A percentile compares a stretch with the other conserved stretches of the same genome.
Conservation (phyloP, 352 stramenopile genomes). For the Sclerospora graminicola region DNA sequence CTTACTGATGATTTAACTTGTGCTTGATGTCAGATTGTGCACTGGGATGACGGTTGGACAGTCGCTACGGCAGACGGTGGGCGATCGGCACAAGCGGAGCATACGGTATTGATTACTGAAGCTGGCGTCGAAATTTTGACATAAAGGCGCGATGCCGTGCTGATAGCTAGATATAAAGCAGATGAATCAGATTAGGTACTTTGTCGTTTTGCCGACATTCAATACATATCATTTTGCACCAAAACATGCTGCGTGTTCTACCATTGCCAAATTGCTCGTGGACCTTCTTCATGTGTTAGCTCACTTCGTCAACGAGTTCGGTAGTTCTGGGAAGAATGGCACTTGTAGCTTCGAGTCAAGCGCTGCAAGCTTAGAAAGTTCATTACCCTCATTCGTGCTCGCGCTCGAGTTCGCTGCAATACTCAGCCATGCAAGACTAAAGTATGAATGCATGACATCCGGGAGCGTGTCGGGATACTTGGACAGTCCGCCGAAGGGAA, state of each 20-base stretch:
- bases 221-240: too few species aligned
- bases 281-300: conserved; percentile 1
- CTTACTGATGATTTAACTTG: background rate
- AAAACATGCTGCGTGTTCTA: background rate
- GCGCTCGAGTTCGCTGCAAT: conserved; percentile 39
- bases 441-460: conserved; percentile 90
- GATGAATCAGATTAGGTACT: too few species aligned
- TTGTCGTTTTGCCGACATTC: too few species aligned
- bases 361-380: conserved; percentile 31
- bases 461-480: conserved; percentile 70
- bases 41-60: conserved; percentile 96
- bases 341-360: conserved; percentile 75
- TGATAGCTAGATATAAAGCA: background rate
- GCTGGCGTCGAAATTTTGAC: conserved; percentile 93
- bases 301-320: conserved; percentile 7
- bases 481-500: conserved; percentile 72
- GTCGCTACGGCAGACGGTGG: conserved; percentile 90
- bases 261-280: conserved; percentile 1
- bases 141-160: conserved; percentile 11
- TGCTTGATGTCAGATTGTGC: conserved; percentile 43
- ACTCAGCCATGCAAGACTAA: conserved; percentile 84
- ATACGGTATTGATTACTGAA: conserved; percentile 95
- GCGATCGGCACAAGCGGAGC: conserved; percentile 94
- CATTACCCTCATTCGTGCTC: conserved; percentile 3
- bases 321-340: conserved; percentile 44